Percentiles rank a stretch among this genome's conserved stretches.
These are phyloP conservation scores for Erodium maritimum DNA, from an alignment of 345 rosid genomes.

Conservation along the genomic window DNA sequence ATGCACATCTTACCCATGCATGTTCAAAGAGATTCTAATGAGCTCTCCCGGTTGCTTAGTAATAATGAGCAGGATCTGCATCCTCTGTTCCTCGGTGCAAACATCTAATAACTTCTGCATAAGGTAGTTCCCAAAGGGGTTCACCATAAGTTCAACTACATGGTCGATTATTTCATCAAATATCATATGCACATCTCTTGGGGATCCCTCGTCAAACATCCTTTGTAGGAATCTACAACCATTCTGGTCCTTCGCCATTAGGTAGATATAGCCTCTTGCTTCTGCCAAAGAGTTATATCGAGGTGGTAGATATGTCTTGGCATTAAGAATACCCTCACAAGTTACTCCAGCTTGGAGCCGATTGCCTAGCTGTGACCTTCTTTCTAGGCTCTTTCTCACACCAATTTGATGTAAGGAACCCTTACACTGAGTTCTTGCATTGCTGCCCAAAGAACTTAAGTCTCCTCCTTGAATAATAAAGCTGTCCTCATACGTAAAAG, in stretches of 20 bases:
- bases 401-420: constrained; percentile 1
- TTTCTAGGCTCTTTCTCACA: constrained; percentile 8
- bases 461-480: constrained; percentile 15
- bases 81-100: constrained; percentile 32
- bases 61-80: constrained; percentile 22
- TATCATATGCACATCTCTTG: constrained; percentile 46
- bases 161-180: constrained; percentile 53
- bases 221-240: constrained; percentile 69
- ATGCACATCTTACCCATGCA: constrained; percentile 27
- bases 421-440: constrained; percentile 8
- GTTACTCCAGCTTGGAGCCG: too few species aligned
- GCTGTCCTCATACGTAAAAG: constrained; percentile 12
- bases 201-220: constrained; percentile 45
- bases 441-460: constrained; percentile 7
- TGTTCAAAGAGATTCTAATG: constrained; percentile 22
- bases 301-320: constrained; percentile 6
- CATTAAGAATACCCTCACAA: constrained; percentile 5
- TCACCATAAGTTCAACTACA: constrained; percentile 57
- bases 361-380: constrained; percentile 5
- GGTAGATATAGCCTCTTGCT: constrained; percentile 9
- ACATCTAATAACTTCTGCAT: constrained; percentile 45
- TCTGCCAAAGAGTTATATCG: constrained; percentile 24
- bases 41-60: constrained; percentile 28
- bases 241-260: constrained; percentile 62
- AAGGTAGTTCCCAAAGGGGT: constrained; percentile 69